Conservation (phyloP, 768 basidiomycete species). For the Calvatia gigantea region DNA sequence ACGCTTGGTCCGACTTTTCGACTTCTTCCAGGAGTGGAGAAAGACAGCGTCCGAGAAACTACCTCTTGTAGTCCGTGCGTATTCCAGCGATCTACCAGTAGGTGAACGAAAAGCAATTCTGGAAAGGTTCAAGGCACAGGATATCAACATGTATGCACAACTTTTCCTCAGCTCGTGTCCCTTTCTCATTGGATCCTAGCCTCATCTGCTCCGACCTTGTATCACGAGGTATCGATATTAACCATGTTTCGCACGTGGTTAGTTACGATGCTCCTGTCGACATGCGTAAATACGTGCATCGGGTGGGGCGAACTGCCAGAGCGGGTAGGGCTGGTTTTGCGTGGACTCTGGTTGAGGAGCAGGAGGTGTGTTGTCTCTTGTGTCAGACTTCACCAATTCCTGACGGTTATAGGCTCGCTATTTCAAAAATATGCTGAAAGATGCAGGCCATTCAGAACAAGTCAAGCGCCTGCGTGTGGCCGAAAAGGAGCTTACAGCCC, state of each 20-base stretch:
- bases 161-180: not conserved
- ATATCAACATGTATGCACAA: conserved; percentile 75
- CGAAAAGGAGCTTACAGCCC: conserved; percentile 54
- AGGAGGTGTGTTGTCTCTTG: conserved; percentile 51
- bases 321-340: conserved; percentile 87
- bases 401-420: conserved; percentile 60
- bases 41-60: conserved; percentile 16
- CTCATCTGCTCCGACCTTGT: conserved; percentile 96
- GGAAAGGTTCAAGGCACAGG: conserved; percentile 74
- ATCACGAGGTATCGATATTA: conserved; percentile 93
- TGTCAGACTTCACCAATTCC: not conserved
- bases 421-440: conserved; percentile 81
- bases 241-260: conserved; percentile 87
- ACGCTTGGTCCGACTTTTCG: conserved; percentile 77
- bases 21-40: conserved; percentile 61
- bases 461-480: conserved; percentile 66
- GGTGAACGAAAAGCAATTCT: conserved; percentile 74
- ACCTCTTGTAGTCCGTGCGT: conserved; percentile 56
- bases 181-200: conserved; percentile 35
- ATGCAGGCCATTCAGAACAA: conserved; percentile 63
- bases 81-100: conserved; percentile 81
- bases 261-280: conserved; percentile 97
- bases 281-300: conserved; percentile 97
- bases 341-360: conserved; percentile 95
- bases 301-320: conserved; percentile 93